Conservation (phyloP, 305 asterid species). For the Fraxinus nigra region DNA sequence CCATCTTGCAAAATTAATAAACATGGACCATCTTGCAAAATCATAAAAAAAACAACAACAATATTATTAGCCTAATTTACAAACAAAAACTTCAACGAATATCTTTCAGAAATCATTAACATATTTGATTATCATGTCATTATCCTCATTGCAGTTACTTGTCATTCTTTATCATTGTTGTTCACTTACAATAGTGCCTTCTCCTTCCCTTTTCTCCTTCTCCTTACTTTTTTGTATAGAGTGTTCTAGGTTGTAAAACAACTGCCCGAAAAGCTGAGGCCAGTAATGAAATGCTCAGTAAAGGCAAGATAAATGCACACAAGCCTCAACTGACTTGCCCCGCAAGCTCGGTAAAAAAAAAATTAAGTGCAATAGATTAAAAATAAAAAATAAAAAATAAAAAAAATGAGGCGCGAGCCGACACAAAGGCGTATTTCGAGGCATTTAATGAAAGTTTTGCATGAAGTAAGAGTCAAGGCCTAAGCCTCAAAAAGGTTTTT, state of each 20-base stretch:
- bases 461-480: neutral
- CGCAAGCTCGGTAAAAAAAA: neutral
- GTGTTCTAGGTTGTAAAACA: neutral
- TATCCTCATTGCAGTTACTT: neutral
- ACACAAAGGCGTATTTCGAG: neutral
- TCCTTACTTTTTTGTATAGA: neutral
- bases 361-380: neutral
- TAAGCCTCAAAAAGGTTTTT: neutral
- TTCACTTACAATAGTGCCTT: neutral
- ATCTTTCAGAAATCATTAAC: neutral
- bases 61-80: neutral
- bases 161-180: neutral
- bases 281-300: neutral
- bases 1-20: neutral
- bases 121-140: neutral
- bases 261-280: neutral
- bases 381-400: too few relatives aligned
- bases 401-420: neutral
- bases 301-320: neutral
- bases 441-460: neutral
- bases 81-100: neutral
- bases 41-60: neutral
- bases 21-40: neutral
- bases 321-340: neutral
- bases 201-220: neutral